Base-by-base conservation (phyloP, 768 basidiomycete species). In the Termitomyces sp. region DNA sequence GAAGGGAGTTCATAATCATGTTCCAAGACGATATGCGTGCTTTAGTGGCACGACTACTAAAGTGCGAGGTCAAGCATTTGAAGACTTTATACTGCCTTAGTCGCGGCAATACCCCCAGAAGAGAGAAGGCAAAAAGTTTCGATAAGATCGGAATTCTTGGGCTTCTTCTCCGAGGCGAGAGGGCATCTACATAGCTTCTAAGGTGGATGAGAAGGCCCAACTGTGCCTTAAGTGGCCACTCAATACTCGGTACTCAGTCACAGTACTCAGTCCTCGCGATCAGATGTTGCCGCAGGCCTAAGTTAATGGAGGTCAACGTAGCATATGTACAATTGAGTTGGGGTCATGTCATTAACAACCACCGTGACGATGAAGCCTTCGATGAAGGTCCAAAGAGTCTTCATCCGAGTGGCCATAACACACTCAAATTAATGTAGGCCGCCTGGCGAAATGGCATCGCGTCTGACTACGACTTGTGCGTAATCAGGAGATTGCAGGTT, bases 371-470 rank as follows among this genome's bases (percentile, higher is more conserved):
- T n/a, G n/a, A n/a, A n/a, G n/a, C n/a, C n/a, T n/a, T n/a, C n/a
- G n/a, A n/a, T n/a, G n/a, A n/a, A n/a, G n/a, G n/a, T n/a, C n/a
- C n/a, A n/a, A n/a, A n/a, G n/a, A n/a, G n/a, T n/a, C n/a, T n/a
- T n/a, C n/a, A n/a, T n/a, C n/a, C n/a, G n/a, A n/a, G n/a, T n/a
- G n/a, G n/a, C n/a, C n/a, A n/a, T n/a, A n/a, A n/a, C n/a, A n/a
- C n/a, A n/a, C n/a, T n/a, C n/a, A n/a, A n/a, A n/a, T n/a, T n/a
- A n/a, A n/a, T n/a, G 30, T 3, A 2, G 60, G 60, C 55, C 56
- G 55, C 52, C 44, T 51, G 89, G 88, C 89, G 88, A 89, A 91
- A 89, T 90, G 88, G 88, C 87, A 91, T 89, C 88, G 88, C 88
- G 89, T 91, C 88, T 90, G 88, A 89, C 88, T 90, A 89, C 87